Percentiles rank a stretch among this genome's conserved stretches.
phyloP scores from a whole-genome alignment of 805 yeast species.

The Zygoascus bituminiphila region DNA sequence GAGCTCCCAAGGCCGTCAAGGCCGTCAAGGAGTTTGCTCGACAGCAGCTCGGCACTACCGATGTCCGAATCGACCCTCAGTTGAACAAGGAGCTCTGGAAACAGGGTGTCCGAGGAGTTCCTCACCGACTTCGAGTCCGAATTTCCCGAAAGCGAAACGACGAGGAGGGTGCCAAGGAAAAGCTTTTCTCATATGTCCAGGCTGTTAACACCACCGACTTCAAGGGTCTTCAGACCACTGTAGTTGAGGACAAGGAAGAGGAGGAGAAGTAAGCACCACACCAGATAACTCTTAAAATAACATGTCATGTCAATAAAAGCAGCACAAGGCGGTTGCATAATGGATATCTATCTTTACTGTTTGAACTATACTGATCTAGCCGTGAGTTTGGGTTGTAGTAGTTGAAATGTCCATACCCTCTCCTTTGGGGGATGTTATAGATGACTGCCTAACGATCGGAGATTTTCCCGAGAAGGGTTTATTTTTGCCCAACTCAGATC shows the following conservation, averaged over 20 bases:
- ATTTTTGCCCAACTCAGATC: no score
- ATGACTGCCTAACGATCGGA: no score
- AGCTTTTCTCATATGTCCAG: slow-evolving; percentile 96
- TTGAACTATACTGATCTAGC: no score
- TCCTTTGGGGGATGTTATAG: no score
- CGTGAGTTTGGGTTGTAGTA: no score
- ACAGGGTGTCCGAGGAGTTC: slow-evolving; percentile 99
- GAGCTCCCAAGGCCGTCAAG: slow-evolving; percentile 99
- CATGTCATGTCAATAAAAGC: background rate
- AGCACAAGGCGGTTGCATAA: background rate
- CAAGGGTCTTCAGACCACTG: slow-evolving; percentile 97
- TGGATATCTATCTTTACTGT: background rate
- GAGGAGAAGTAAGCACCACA: background rate
- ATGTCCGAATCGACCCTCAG: slow-evolving; percentile 98
- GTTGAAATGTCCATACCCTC: no score
- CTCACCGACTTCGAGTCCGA: slow-evolving; percentile 96
- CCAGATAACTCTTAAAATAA: background rate
- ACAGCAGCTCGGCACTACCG: slow-evolving; percentile 98
- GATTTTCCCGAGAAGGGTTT: no score
- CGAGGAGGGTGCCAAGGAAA: slow-evolving; percentile 98
- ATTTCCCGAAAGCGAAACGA: slow-evolving; percentile 99
- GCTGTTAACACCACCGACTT: slow-evolving; percentile 89
- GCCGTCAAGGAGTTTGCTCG: slow-evolving; percentile 98
- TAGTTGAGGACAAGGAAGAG: slow-evolving; percentile 71
- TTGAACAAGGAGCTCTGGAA: slow-evolving; percentile 98